Evolutionary conservation across 257 asterid genomes (phyloP).

Genomic region (Ehretia macrophylla): DNA sequence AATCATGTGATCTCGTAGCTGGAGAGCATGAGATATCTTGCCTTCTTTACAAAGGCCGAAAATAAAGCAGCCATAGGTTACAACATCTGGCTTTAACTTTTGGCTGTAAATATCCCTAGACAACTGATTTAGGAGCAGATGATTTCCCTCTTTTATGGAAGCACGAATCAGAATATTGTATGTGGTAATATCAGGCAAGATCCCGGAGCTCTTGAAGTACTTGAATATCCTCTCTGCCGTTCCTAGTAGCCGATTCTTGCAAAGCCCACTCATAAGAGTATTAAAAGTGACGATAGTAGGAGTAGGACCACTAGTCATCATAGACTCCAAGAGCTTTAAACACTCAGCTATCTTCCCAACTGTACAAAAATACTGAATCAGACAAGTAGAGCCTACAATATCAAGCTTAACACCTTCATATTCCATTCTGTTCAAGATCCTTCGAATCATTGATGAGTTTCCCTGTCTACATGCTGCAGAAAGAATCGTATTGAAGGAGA

Average conservation of each 20-base stretch:
- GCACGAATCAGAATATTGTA: slow-evolving; percentile 53
- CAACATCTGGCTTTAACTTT: slow-evolving; percentile 36
- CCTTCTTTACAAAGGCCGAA: slow-evolving; percentile 42
- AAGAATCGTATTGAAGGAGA: slow-evolving; percentile 51
- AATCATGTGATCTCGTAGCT: slow-evolving; percentile 33
- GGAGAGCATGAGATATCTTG: slow-evolving; percentile 39
- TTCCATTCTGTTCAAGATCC: slow-evolving; percentile 42
- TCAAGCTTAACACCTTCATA: slow-evolving; percentile 38
- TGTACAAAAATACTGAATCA: slow-evolving; percentile 42
- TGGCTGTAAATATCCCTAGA: slow-evolving; percentile 34
- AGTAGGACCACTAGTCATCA: slow-evolving; percentile 35
- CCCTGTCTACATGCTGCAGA: slow-evolving; percentile 54
- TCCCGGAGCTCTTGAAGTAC: slow-evolving; percentile 30
- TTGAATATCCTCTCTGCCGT: slow-evolving; percentile 31
- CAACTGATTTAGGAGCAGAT: slow-evolving; percentile 32
- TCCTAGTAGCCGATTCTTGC: slow-evolving; percentile 40
- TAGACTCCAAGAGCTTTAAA: slow-evolving; percentile 36
- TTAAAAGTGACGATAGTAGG: slow-evolving; percentile 45
- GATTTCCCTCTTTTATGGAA: slow-evolving; percentile 35
- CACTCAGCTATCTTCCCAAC: slow-evolving; percentile 30
- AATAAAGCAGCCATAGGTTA: slow-evolving; percentile 40
- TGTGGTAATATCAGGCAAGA: slow-evolving; percentile 40
- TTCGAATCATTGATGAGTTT: slow-evolving; percentile 26
- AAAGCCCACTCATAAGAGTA: slow-evolving; percentile 44
- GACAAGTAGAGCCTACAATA: slow-evolving; percentile 42